Evolutionary conservation across 2,329 filamentous ascomycete genomes (phyloP), one percentile per base, ranked within the genome.

Genomic region (Colletotrichum tropicicola): DNA sequence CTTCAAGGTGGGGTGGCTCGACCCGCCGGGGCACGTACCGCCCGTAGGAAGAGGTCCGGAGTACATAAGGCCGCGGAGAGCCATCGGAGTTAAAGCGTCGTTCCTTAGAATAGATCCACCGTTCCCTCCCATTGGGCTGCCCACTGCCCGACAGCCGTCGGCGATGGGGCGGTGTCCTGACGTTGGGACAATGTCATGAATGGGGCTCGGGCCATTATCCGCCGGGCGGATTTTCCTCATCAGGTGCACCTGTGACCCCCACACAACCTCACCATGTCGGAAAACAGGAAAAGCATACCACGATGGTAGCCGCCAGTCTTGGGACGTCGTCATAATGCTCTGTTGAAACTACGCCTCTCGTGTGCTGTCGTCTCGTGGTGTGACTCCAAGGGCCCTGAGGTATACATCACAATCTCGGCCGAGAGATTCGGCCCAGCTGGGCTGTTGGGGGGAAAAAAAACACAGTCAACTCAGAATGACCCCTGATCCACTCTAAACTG

Each of bases 21-120:
- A 53, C 62, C 62, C 56, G 30, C 37, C 27, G 23, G 25, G 35
- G 57, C 61, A 61, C 56, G 49, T 49, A 61, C 57, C 49, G 44
- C 57, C 51, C 49, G 62, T 62, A 56, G 43, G 62, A 51, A 62
- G 51, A 65, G 62, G 57, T 65, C 62, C 62, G 62, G 43, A 62
- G 62, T 62, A 56, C 58, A 65, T 55, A 30, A 35, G 27, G 27
- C 30, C 49, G 39, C 55, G 23, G 39, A 23, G 39, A 32, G 21
- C 21, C 54, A 57, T 39, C 43, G 54, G 47, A 55, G 61, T 59
- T 51, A 49, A 28, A n/a, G n/a, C n/a, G n/a, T n/a, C n/a, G n/a
- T n/a, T 35, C 41, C 37, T 44, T 23, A 45, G 47, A 6, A 47
- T 32, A 44, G 45, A 19, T 44, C 62, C 62, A 65, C 62, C 28